phyloP scores from a whole-genome alignment of 108 stramenopile species.

The Mediolabrus comicus region DNA sequence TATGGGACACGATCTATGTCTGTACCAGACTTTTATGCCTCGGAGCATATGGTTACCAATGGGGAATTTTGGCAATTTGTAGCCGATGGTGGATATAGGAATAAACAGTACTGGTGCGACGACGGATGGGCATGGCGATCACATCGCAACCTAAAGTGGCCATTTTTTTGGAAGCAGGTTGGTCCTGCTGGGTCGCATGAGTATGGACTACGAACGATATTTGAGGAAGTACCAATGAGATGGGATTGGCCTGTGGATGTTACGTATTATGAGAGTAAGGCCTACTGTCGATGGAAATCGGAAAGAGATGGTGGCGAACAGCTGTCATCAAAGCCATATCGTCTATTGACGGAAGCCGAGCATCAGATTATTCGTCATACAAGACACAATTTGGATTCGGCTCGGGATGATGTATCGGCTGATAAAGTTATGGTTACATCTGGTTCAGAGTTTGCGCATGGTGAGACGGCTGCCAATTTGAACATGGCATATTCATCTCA shows the following conservation, averaged over 20 bases:
- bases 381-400: conserved; percentile 64
- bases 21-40: conserved; percentile 81
- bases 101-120: conserved; percentile 83
- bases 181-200: conserved; percentile 89
- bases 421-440: conserved; percentile 75
- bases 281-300: conserved; percentile 91
- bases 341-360: conserved; percentile 90
- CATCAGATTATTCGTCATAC: conserved; percentile 81
- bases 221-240: conserved; percentile 85
- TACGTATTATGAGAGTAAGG: conserved; percentile 93
- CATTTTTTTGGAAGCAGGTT: conserved; percentile 85
- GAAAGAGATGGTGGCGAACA: conserved; percentile 62
- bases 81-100: conserved; percentile 86
- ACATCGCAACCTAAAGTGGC: conserved; percentile 92
- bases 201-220: conserved; percentile 86
- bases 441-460: conserved; percentile 61
- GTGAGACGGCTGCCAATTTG: conserved; percentile 59
- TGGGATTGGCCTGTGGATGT: conserved; percentile 96
- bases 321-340: conserved; percentile 60
- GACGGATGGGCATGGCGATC: conserved; percentile 92
- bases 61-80: conserved; percentile 95
- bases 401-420: conserved; percentile 49
- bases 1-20: conserved; percentile 81
- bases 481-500: conserved; percentile 83
- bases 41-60: conserved; percentile 91